Conservation (phyloP, 805 yeast genomes). For the Kluyveromyces aestuarii region DNA sequence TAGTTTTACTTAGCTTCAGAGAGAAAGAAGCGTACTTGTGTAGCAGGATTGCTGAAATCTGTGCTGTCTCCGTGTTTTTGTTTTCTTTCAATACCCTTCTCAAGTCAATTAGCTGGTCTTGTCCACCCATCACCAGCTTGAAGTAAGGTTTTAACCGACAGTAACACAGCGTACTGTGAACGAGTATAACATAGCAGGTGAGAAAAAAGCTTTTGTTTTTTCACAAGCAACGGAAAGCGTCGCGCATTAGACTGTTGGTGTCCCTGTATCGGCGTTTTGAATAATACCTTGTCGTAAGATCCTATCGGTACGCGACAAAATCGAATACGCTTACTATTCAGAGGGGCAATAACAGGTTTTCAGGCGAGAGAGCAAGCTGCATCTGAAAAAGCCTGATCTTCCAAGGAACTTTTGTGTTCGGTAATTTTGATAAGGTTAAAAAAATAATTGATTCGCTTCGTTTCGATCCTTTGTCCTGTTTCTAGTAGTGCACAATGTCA, state of each 20-base stretch:
- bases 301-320: not conserved
- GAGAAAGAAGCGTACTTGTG: not conserved
- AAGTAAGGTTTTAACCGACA: too few relatives aligned
- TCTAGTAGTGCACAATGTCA: not conserved
- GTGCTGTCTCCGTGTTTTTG: not conserved
- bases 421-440: too few relatives aligned
- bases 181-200: too few relatives aligned
- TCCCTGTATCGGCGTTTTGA: not conserved
- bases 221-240: not conserved
- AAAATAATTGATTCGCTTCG: too few relatives aligned
- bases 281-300: not conserved
- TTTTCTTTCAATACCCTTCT: not conserved
- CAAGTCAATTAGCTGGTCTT: not conserved
- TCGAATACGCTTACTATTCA: not conserved
- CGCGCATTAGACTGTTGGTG: not conserved
- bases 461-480: not conserved
- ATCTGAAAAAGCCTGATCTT: too few relatives aligned
- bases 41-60: not conserved
- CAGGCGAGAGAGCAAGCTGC: too few relatives aligned
- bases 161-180: too few relatives aligned
- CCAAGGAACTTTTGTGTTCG: too few relatives aligned
- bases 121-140: too few relatives aligned
- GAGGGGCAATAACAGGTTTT: too few relatives aligned
- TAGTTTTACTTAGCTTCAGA: not conserved
- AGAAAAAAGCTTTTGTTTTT: too few relatives aligned